Conservation (phyloP, 306 rosid species). For the Begonia peltatifolia region DNA sequence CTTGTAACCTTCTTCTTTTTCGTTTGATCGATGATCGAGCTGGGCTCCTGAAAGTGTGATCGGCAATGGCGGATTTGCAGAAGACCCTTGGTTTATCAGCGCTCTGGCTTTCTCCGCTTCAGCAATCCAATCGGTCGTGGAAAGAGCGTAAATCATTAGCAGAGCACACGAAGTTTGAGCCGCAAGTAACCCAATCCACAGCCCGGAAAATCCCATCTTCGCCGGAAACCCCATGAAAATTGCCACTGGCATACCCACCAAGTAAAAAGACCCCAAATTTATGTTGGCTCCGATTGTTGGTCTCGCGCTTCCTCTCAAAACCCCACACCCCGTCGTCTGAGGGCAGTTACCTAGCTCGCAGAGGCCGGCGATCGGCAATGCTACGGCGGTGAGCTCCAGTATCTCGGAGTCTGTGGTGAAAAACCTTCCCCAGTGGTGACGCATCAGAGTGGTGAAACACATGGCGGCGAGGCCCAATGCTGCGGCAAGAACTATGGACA, state of each 20-base stretch:
- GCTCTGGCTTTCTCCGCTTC: constrained; percentile 42
- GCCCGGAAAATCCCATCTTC: constrained; percentile 66
- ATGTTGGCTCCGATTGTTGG: constrained; percentile 78
- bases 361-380: constrained; percentile 65
- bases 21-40: background rate
- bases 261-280: constrained; percentile 73
- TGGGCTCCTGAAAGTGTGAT: constrained; percentile 5
- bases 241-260: constrained; percentile 89
- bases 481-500: constrained; percentile 37
- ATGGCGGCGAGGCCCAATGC: constrained; percentile 55
- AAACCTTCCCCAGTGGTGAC: constrained; percentile 71
- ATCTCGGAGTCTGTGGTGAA: constrained; percentile 59
- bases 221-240: constrained; percentile 44
- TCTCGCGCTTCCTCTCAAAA: constrained; percentile 72
- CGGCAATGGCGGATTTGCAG: constrained; percentile 8
- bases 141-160: constrained; percentile 65
- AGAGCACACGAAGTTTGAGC: constrained; percentile 77
- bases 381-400: constrained; percentile 54
- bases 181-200: constrained; percentile 93
- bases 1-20: constrained; percentile 3
- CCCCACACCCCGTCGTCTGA: constrained; percentile 86
- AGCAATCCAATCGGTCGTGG: constrained; percentile 59
- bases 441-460: constrained; percentile 48
- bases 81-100: constrained; percentile 26
- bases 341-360: constrained; percentile 99